Evolutionary conservation across 73 alveolate species (phyloP).

Genomic region (Uronychia setigera): DNA sequence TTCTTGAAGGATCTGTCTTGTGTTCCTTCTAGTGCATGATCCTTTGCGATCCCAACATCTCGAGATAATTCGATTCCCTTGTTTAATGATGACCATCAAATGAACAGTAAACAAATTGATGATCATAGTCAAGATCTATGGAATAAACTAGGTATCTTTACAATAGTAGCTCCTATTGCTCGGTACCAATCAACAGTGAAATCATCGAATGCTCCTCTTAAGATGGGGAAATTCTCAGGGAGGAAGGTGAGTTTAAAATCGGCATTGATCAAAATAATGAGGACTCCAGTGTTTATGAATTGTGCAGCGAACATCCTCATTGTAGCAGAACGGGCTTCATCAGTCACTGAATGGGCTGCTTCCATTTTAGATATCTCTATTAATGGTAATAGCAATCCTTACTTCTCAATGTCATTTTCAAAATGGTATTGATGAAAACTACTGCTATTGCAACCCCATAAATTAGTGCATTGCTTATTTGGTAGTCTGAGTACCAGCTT

Average conservation of each 20-base stretch:
- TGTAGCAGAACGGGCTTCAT: slow-evolving; percentile 34
- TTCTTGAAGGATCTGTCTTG: slow-evolving; percentile 38
- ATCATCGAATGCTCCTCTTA: slow-evolving; percentile 48
- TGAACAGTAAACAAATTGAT: slow-evolving; percentile 55
- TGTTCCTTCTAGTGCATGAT: slow-evolving; percentile 29
- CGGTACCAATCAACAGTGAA: slow-evolving; percentile 63
- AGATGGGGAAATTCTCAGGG: slow-evolving; percentile 35
- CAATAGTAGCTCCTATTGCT: slow-evolving; percentile 59
- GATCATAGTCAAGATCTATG: slow-evolving; percentile 37
- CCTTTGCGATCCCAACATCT: slow-evolving; percentile 45
- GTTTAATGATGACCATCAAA: not conserved
- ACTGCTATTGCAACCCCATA: slow-evolving; percentile 28
- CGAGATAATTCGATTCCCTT: not conserved
- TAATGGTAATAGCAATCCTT: not conserved
- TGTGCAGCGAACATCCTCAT: slow-evolving; percentile 56
- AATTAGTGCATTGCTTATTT: slow-evolving; percentile 37
- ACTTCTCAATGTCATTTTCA: slow-evolving; percentile 32
- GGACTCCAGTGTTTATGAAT: slow-evolving; percentile 64
- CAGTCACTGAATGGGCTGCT: slow-evolving; percentile 30
- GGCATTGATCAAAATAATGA: slow-evolving; percentile 52
- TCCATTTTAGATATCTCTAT: slow-evolving; percentile 32
- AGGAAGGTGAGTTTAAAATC: slow-evolving; percentile 17
- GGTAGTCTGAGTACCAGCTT: slow-evolving; percentile 52
- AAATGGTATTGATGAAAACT: slow-evolving; percentile 30
- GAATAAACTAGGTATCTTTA: not conserved